Evolutionary conservation across 2,329 filamentous ascomycete genomes (phyloP).

Genomic region (Trichoderma breve): DNA sequence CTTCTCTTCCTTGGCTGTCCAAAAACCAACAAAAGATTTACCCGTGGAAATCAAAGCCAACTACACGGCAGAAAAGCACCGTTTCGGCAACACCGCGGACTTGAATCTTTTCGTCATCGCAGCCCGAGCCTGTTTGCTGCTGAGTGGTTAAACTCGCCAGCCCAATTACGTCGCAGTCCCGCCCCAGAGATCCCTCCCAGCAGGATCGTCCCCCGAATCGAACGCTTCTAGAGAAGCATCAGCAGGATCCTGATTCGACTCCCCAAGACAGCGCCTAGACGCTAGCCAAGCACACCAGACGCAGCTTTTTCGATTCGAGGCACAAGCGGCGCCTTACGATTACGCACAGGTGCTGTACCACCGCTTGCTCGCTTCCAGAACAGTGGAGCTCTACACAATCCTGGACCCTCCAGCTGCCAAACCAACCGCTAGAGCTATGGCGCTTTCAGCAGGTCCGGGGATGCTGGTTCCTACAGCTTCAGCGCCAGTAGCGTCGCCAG

Average conservation of each 20-base stretch:
- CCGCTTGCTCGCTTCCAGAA: background rate
- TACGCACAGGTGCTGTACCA: background rate
- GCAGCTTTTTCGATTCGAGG: background rate
- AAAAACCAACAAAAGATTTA: background rate
- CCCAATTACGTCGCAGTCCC: conserved; percentile 18
- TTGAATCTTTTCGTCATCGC: background rate
- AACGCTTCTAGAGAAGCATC: conserved; percentile 7
- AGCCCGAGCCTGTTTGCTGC: background rate
- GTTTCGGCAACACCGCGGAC: conserved; percentile 19
- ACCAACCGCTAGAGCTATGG: conserved; percentile 9
- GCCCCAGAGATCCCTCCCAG: background rate
- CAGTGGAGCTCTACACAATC: background rate
- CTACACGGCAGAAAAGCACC: background rate
- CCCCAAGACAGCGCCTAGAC: background rate
- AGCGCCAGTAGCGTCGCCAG: conserved; percentile 13
- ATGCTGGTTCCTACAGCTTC: conserved; percentile 12
- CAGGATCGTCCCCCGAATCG: conserved; percentile 15
- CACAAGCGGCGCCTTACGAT: background rate
- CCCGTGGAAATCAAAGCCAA: background rate
- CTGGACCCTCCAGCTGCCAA: background rate
- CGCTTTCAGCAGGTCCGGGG: conserved; percentile 21
- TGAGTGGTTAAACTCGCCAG: conserved; percentile 10
- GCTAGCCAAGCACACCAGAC: background rate
- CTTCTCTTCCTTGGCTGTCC: background rate
- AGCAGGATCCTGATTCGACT: background rate